Evolutionary conservation across 352 stramenopile species (phyloP).

Genomic region (Phytophthora colocasiae): DNA sequence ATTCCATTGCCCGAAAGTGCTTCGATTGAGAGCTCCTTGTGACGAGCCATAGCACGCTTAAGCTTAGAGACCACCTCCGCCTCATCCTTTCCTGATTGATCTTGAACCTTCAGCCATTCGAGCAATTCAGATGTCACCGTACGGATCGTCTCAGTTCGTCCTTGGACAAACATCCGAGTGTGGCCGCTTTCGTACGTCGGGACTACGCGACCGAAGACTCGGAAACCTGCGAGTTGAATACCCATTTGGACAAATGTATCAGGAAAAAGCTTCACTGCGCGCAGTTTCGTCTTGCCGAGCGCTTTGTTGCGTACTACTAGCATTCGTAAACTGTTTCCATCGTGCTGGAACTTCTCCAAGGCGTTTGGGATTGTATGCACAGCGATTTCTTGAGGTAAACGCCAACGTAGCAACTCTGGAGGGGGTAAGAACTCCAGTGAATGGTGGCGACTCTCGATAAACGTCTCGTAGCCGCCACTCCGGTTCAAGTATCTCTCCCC

Average conservation of each 20-base stretch:
- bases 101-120: constrained; percentile 74
- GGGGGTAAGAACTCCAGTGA: constrained; percentile 62
- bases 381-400: constrained; percentile 45
- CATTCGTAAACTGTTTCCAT: constrained; percentile 80
- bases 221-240: constrained; percentile 93
- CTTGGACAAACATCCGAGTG: constrained; percentile 93
- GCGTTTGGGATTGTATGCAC: constrained; percentile 53
- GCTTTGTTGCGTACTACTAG: constrained; percentile 79
- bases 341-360: constrained; percentile 67
- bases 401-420: constrained; percentile 63
- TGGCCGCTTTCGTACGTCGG: constrained; percentile 96
- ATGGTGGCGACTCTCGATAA: constrained; percentile 66
- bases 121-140: constrained; percentile 79
- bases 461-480: constrained; percentile 69
- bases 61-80: constrained; percentile 66
- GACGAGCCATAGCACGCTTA: constrained; percentile 74
- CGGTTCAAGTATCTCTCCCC: constrained; percentile 69
- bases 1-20: constrained; percentile 82
- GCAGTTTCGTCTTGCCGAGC: constrained; percentile 88
- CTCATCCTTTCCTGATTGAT: constrained; percentile 49
- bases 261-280: constrained; percentile 81
- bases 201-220: constrained; percentile 87
- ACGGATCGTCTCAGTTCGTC: constrained; percentile 91
- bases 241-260: constrained; percentile 96
- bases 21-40: constrained; percentile 87